phyloP scores from a whole-genome alignment of 1,284 basidiomycete genomes.

The Heimioporus retisporus region DNA sequence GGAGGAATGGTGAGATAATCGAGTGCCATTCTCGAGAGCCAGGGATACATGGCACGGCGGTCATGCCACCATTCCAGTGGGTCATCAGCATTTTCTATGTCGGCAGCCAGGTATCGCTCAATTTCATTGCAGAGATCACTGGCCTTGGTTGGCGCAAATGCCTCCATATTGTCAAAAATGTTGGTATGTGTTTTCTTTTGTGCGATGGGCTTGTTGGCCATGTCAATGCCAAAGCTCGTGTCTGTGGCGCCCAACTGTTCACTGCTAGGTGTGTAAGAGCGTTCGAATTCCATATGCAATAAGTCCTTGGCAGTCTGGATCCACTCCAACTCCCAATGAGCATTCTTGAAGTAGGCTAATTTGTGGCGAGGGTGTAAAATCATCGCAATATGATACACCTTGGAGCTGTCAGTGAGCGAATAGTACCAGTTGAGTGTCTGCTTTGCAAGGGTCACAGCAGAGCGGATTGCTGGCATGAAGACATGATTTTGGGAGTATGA shows the following conservation, averaged over 20 bases:
- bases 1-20: not conserved
- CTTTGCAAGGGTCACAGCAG: not conserved
- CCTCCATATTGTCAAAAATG: too few species aligned
- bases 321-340: too few species aligned
- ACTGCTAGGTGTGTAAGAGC: too few species aligned
- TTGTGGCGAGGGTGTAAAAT: not conserved
- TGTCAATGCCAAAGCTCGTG: too few species aligned
- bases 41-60: too few species aligned
- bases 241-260: too few species aligned
- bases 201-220: too few species aligned
- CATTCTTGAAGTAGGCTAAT: not conserved
- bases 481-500: not conserved
- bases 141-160: too few species aligned
- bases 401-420: not conserved
- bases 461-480: not conserved
- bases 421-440: not conserved
- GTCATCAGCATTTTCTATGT: not conserved
- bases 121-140: not conserved
- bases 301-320: too few species aligned
- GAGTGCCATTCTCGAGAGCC: too few species aligned
- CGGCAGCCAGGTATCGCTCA: not conserved
- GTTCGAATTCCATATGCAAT: too few species aligned
- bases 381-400: not conserved
- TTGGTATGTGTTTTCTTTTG: too few species aligned
- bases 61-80: constrained; percentile 1